Evolutionary conservation across 2,329 filamentous ascomycete species (phyloP), one percentile per base, ranked within the genome.

Genomic region (Stachybotrys echinatus): DNA sequence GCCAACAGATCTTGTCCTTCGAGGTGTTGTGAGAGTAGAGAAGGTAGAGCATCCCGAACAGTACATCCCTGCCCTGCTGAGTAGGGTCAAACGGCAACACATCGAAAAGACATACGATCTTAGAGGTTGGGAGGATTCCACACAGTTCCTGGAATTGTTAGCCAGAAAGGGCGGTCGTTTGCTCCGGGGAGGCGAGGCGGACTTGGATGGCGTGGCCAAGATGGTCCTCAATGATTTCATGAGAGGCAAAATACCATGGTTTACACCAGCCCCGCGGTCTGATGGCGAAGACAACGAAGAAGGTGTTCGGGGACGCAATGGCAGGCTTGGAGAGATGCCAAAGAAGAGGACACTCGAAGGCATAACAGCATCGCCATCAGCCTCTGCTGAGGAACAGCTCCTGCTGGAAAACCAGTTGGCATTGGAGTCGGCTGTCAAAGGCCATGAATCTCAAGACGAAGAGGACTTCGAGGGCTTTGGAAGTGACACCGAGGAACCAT

Each of bases 161-260:
- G 92, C 92, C 8, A 79, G 92, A 50, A 97, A 96, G 68, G 84
- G 85, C 51, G 94, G 94, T 17, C 81, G 92, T 58, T 72, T 99
- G 19, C 74, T 97, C 17, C 91, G 90, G 65, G 92, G 89, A 51
- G 94, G 92, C n/a, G 94, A 97, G 66, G 88, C 92, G 4, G 94
- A 99, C 67, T 73, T 96, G 49, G 92, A 97, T 61, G 91, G 92
- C 60, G 91, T 96, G 45, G 94, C 94, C 2, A 96, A 96, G 70
- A 96, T 96, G 84, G 88, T 99, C 1, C 74, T 99, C 52, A 97
- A 96, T 61, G 94, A 99, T 64, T 99, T 97, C 66, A 82, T 97
- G 63, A 77, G 94, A 55, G 94, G 94, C 50, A 96, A 92, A 71
- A 89, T 97, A 22, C 94, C 94, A 2, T 99, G 95, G 94, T 99